A percentile compares a stretch with the other conserved stretches of the same genome.
Conservation (phyloP, 1,284 basidiomycete species). For the Termitomyces sp. region DNA sequence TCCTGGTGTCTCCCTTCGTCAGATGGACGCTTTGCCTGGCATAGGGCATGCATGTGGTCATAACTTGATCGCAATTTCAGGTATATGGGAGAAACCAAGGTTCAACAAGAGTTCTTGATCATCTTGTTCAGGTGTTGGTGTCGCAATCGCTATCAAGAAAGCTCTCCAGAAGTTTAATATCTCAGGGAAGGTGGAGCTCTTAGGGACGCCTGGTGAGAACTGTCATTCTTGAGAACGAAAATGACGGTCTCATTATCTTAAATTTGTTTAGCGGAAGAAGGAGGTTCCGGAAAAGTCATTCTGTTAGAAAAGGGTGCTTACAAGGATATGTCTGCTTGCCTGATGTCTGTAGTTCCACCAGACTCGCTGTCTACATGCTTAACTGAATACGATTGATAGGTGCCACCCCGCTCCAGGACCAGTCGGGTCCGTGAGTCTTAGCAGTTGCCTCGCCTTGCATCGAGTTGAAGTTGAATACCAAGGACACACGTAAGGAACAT, state of each 20-base stretch:
- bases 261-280: constrained; percentile 57
- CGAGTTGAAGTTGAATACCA: constrained; percentile 47
- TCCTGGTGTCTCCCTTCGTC: background rate
- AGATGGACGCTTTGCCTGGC: constrained; percentile 59
- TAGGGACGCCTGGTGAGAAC: constrained; percentile 66
- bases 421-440: constrained; percentile 47
- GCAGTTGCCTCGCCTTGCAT: constrained; percentile 49
- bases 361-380: background rate
- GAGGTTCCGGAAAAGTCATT: constrained; percentile 63
- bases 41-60: constrained; percentile 77
- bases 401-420: constrained; percentile 62
- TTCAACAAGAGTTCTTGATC: background rate
- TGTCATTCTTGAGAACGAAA: background rate
- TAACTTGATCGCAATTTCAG: constrained; percentile 68
- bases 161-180: constrained; percentile 56
- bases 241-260: background rate
- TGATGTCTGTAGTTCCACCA: constrained; percentile 45
- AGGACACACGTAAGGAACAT: constrained; percentile 49
- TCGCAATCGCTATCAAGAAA: constrained; percentile 56
- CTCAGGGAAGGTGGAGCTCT: constrained; percentile 59
- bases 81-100: constrained; percentile 13
- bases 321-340: constrained; percentile 58
- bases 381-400: constrained; percentile 29
- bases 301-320: constrained; percentile 64
- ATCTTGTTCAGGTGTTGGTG: constrained; percentile 51